Percentiles rank a stretch among this genome's conserved stretches.
phyloP scores from a whole-genome alignment of 306 rosid species.

The Lupinus albus region DNA sequence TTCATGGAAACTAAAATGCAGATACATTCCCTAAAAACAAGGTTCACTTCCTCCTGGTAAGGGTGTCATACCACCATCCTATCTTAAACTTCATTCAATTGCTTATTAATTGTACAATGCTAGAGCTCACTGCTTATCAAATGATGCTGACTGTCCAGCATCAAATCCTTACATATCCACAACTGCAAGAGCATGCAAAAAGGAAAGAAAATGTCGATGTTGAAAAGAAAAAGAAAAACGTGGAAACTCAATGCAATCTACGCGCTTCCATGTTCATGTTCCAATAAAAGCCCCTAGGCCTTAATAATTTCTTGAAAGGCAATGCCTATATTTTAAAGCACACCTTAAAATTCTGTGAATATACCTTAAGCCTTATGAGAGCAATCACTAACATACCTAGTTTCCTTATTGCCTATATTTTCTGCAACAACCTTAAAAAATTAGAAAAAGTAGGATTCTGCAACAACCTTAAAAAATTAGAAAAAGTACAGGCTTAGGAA shows the following conservation, averaged over 20 bases:
- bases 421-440: neutral
- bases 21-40: neutral
- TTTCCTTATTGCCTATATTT: neutral
- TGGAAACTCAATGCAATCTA: neutral
- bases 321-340: neutral
- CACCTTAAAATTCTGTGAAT: neutral
- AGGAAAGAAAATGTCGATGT: neutral
- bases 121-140: neutral
- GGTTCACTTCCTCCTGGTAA: too few relatives aligned
- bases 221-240: conserved; percentile 3
- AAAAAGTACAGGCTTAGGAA: too few relatives aligned
- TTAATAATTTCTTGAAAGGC: neutral
- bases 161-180: neutral
- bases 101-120: neutral
- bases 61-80: too few relatives aligned
- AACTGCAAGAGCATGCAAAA: neutral
- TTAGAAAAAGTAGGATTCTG: neutral
- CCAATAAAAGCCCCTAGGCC: neutral
- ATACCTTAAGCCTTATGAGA: neutral
- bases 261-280: neutral
- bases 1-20: neutral
- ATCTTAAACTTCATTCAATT: neutral
- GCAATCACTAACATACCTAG: neutral
- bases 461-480: neutral
- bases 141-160: neutral